Percentiles rank a stretch among this genome's conserved stretches.
Evolutionary conservation across 257 asterid species (phyloP).

Genomic region (Buddleja alternifolia): DNA sequence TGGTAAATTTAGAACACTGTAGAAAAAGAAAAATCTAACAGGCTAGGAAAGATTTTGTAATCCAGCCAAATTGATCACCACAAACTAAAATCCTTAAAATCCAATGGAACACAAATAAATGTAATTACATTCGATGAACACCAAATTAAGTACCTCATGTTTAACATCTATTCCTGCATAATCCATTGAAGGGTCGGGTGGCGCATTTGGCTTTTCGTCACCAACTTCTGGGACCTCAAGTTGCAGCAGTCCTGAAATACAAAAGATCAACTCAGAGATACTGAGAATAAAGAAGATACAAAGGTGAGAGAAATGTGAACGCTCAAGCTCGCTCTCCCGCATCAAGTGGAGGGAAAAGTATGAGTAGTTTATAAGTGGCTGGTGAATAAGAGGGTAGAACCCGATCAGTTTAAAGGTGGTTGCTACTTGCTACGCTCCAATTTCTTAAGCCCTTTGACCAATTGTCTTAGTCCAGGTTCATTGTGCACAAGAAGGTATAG

Average conservation of each 20-base stretch:
- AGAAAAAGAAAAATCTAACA: background rate
- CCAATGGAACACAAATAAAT: slow-evolving; percentile 3
- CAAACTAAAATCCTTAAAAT: slow-evolving; percentile 2
- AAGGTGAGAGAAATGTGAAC: slow-evolving; percentile 18
- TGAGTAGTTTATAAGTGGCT: background rate
- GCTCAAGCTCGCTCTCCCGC: slow-evolving; percentile 1
- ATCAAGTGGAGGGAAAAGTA: slow-evolving; percentile 1
- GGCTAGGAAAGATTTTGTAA: background rate
- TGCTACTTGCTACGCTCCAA: slow-evolving; percentile 8
- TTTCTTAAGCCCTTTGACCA: slow-evolving; percentile 18
- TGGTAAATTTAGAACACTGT: background rate
- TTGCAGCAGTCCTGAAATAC: slow-evolving; percentile 42
- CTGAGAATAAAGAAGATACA: background rate
- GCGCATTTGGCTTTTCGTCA: slow-evolving; percentile 36
- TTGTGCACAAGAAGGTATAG: slow-evolving; percentile 4
- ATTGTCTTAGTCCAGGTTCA: slow-evolving; percentile 20
- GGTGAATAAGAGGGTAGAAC: slow-evolving; percentile 2
- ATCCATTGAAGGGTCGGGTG: slow-evolving; percentile 36
- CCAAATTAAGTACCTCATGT: slow-evolving; percentile 51
- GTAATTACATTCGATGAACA: background rate
- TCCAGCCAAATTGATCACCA: background rate
- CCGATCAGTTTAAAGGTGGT: slow-evolving; percentile 11
- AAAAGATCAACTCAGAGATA: slow-evolving; percentile 27
- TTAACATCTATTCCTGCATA: slow-evolving; percentile 38
- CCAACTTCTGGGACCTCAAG: slow-evolving; percentile 35